Evolutionary conservation across 352 stramenopile genomes (phyloP), one percentile per base, ranked within the genome.

Genomic region (Phytophthora parvispora): DNA sequence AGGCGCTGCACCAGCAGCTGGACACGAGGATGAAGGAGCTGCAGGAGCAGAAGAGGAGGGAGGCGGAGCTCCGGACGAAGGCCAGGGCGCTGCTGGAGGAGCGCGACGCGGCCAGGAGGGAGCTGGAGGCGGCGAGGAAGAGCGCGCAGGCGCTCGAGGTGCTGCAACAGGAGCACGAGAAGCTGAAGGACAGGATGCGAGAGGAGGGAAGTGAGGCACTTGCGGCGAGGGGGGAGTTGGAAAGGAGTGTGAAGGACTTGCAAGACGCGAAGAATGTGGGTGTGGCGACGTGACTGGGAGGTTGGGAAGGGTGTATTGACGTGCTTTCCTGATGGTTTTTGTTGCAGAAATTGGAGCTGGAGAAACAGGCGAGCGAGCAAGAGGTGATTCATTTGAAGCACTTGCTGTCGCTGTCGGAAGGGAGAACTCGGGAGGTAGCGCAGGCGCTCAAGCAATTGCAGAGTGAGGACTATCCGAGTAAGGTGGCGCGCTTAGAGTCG

Each of bases 361-460:
- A 83, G 29, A 82, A 81, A 36, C 76, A 90, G 43, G 72, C 74
- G 10, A 74, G 80, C 25, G 71, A 89, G 28, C 81, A 92, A 10
- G 77, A 92, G 38, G 77, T 77, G 28, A 63, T 59, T 1, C 80
- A 92, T 59, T 72, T 93, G 34, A 77, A 82, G 25, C 81, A 92
- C 13, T 66, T 89, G 34, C 58, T 94, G 25, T 63, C 71, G 8
- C 68, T 88, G 1, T 76, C 81, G 0, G 78, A 93, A 24, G 52
- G 58, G 6, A 91, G 92, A 62, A 68, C 36, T 16, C 67, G 74
- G 0, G 81, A 91, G 24, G n/a, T 92, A 8, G 67, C 49, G 3
- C 66, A 83, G 45, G 57, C 69, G 0, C 63, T 93, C 5, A 77
- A 76, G 3, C 68, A 84, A 3, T 55, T 88, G 16, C 78, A 87